phyloP scores from a whole-genome alignment of 2,329 filamentous ascomycete species.

The Ampelomyces quisqualis region DNA sequence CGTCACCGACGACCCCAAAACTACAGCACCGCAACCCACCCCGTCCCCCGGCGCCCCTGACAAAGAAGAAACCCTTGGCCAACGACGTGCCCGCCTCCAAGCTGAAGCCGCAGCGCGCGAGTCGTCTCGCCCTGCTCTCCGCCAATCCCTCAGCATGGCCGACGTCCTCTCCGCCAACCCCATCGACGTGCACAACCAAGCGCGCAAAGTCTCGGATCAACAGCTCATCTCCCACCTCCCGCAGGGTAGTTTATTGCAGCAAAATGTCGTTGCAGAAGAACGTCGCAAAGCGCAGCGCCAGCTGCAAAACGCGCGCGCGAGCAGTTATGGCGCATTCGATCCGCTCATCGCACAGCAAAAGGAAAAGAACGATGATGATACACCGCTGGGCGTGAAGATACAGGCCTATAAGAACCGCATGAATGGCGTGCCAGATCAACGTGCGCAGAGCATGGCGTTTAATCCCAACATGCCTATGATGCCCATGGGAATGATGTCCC shows the following conservation, averaged over 20 bases:
- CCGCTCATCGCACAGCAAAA: constrained; percentile 31
- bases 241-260: constrained; percentile 46
- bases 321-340: constrained; percentile 31
- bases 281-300: constrained; percentile 40
- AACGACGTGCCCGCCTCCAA: constrained; percentile 72
- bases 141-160: constrained; percentile 58
- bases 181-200: constrained; percentile 35
- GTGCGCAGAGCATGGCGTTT: constrained; percentile 16
- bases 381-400: constrained; percentile 36
- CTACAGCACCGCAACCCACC: constrained; percentile 26
- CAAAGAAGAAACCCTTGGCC: constrained; percentile 74
- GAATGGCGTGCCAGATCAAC: constrained; percentile 16
- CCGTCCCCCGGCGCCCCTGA: constrained; percentile 44
- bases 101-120: constrained; percentile 62
- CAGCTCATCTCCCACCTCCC: constrained; percentile 38
- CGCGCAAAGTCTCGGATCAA: constrained; percentile 42
- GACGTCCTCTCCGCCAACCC: constrained; percentile 62
- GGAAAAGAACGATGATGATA: constrained; percentile 30
- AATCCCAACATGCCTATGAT: constrained; percentile 15
- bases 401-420: constrained; percentile 42
- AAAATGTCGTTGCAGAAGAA: constrained; percentile 42
- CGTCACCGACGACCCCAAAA: constrained; percentile 25
- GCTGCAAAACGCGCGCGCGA: constrained; percentile 36
- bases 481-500: background rate
- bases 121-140: constrained; percentile 39